Base-by-base conservation (phyloP, 805 yeast species). In the Metschnikowia sp. region DNA sequence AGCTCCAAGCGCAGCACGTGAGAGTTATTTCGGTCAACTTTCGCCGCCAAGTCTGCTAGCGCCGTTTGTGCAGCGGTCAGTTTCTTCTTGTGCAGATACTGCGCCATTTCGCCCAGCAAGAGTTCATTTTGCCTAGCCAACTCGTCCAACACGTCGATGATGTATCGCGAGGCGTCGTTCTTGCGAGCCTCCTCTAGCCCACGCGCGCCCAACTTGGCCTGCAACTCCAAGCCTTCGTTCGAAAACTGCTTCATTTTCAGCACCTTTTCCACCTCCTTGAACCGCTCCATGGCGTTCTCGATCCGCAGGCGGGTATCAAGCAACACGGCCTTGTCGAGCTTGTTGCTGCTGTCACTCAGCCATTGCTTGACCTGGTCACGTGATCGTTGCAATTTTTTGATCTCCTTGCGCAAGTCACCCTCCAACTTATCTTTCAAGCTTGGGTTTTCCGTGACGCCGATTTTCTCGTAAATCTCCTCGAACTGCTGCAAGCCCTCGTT, bases 351-450 rank as follows among this genome's bases (percentile, higher is more conserved):
- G 56, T 92, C 91, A 37, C 92, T 82, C 63, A 90, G 70, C 99
- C 99, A 92, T 48, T 87, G 86, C 70, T 92, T 92, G 59, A 92
- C 88, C 70, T 90, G 98, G 66, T 92, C 99, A 63, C 98, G 79
- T 58, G 86, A 83, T 64, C 96, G 82, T 64, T 92, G 99, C 48
- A 92, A 76, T 66, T 90, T 92, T 68, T 94, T 92, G 68, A 94
- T 91, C 66, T 94, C 98, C 60, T 94, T 84, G 70, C 94, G 91
- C 63, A 92, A 75, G 64, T 92, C 99, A 52, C 83, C 78, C 65
- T 94, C 99, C 49, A 94, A 76, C 66, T 92, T 92, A 64, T 92
- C 98, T 70, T 92, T 87, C 64, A 91, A 96, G 3, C 96, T 83
- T 54, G 81, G 86, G 58, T 86, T 86, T 53, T 89, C 91, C 41